These are phyloP conservation scores for Yamadazyma friedrichii DNA, from an alignment of 1,139 yeast species.

Conservation along the genomic window DNA sequence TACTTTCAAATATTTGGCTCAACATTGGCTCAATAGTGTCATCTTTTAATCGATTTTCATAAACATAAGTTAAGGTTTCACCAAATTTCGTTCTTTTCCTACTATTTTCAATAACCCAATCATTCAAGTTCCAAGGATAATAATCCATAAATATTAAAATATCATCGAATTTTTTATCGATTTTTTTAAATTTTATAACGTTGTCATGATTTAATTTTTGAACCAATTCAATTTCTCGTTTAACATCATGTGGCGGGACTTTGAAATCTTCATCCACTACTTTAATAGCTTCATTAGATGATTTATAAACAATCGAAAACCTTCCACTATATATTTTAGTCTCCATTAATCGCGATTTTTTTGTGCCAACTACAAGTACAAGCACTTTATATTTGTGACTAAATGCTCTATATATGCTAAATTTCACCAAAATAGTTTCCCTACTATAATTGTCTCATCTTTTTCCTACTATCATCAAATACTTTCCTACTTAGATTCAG, in stretches of 20 bases:
- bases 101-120: constrained; percentile 20
- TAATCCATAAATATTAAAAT: constrained; percentile 32
- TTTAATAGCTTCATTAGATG: constrained; percentile 33
- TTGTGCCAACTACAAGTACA: no score
- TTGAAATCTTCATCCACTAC: constrained; percentile 39
- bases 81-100: constrained; percentile 15
- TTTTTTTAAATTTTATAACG: constrained; percentile 24
- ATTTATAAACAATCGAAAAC: constrained; percentile 33
- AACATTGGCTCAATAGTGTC: constrained; percentile 19
- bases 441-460: constrained; percentile 9
- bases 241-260: constrained; percentile 38
- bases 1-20: constrained; percentile 19
- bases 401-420: not conserved
- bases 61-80: constrained; percentile 2
- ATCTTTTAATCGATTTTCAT: constrained; percentile 17
- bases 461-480: constrained; percentile 30
- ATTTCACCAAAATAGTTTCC: not conserved
- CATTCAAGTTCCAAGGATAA: constrained; percentile 28
- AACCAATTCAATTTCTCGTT: constrained; percentile 32
- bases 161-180: constrained; percentile 31
- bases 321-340: constrained; percentile 33
- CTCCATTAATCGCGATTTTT: not conserved
- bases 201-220: constrained; percentile 21
- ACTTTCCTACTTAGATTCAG: constrained; percentile 21
- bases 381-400: not conserved